These are phyloP conservation scores for Neurospora tetraspora DNA, from an alignment of 495 filamentous ascomycete genomes.

Conservation along the genomic window DNA sequence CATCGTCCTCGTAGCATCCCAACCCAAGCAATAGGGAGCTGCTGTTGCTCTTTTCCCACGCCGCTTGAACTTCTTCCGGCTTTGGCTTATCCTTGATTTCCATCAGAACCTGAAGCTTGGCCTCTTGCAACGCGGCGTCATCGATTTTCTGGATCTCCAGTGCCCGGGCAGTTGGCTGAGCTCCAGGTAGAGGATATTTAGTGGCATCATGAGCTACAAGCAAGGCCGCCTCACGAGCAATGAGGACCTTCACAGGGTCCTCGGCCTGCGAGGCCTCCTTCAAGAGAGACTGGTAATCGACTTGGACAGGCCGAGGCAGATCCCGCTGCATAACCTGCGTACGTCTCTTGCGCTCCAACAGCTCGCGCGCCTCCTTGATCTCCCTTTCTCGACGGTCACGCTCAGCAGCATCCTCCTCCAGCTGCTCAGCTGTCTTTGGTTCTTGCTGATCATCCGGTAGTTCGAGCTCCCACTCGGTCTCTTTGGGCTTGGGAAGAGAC, in stretches of 20 bases:
- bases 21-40: constrained; percentile 60
- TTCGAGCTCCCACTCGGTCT: constrained; percentile 85
- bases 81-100: constrained; percentile 54
- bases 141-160: constrained; percentile 55
- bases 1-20: constrained; percentile 62
- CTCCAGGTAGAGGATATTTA: constrained; percentile 58
- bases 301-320: constrained; percentile 63
- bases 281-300: constrained; percentile 63
- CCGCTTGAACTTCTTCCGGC: constrained; percentile 52
- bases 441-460: constrained; percentile 77
- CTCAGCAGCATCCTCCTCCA: constrained; percentile 76
- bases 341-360: constrained; percentile 69
- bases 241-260: constrained; percentile 37
- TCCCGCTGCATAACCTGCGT: constrained; percentile 82
- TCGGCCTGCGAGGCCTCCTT: constrained; percentile 39
- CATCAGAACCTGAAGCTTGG: constrained; percentile 63
- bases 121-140: constrained; percentile 60
- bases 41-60: constrained; percentile 56
- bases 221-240: constrained; percentile 66
- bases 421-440: constrained; percentile 36
- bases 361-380: constrained; percentile 58
- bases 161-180: constrained; percentile 51
- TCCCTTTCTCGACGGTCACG: constrained; percentile 63
- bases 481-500: constrained; percentile 83
- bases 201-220: constrained; percentile 74